Evolutionary conservation across 768 basidiomycete genomes (phyloP).

Genomic region (Lentinula guzmanii): DNA sequence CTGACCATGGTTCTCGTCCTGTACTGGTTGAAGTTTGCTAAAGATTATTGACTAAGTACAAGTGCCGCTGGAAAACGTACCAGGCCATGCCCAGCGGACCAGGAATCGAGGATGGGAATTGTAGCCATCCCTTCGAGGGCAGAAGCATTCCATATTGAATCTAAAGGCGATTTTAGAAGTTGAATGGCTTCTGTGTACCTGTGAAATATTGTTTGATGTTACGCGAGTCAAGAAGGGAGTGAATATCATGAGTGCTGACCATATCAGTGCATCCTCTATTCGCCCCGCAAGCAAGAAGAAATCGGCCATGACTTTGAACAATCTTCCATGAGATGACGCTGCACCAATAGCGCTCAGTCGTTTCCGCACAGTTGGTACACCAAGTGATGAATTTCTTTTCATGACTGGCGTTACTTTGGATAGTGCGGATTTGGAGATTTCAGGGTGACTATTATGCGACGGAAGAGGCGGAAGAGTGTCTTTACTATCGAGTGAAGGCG

Average conservation of each 20-base stretch:
- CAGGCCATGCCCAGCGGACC: conserved; percentile 68
- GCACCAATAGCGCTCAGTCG: conserved; percentile 58
- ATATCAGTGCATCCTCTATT: conserved; percentile 72
- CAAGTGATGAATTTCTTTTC: conserved; percentile 52
- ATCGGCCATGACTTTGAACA: conserved; percentile 86
- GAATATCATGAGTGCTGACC: conserved; percentile 39
- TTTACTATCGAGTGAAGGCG: conserved; percentile 46
- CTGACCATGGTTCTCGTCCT: conserved; percentile 67
- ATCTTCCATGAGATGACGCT: conserved; percentile 75
- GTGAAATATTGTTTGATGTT: conserved; percentile 7
- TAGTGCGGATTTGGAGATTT: conserved; percentile 35
- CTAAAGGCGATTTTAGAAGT: conserved; percentile 68
- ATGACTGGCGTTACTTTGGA: conserved; percentile 32
- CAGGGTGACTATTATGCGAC: conserved; percentile 51
- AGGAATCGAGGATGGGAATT: conserved; percentile 74
- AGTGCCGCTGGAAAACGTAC: conserved; percentile 37
- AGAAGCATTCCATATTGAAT: conserved; percentile 86
- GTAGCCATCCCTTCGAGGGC: conserved; percentile 84
- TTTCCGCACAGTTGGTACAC: conserved; percentile 38
- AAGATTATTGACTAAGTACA: conserved; percentile 7
- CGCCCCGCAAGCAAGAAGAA: conserved; percentile 89
- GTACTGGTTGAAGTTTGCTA: conserved; percentile 53
- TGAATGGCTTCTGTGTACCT: conserved; percentile 86
- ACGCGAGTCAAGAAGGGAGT: neutral
- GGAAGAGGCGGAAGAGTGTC: conserved; percentile 42